Base-by-base conservation (phyloP, 2,329 filamentous ascomycete genomes). In the Westerdykella sp. region DNA sequence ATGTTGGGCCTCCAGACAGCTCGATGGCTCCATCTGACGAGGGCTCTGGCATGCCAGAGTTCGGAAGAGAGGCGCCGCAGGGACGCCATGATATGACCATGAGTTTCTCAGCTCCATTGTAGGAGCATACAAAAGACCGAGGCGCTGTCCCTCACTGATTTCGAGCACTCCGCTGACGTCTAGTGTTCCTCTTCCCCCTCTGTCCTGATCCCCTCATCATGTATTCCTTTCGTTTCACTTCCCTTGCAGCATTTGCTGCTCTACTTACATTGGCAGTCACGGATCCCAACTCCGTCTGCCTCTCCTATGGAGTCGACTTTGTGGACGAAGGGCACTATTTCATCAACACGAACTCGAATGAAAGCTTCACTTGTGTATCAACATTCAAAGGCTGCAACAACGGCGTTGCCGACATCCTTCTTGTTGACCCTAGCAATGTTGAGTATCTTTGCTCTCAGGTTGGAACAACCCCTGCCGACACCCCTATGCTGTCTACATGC, bases 351-450 rank as follows among this genome's bases (percentile, higher is more conserved):
- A 52, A 59, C 13, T 71, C 68, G 0, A 56, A 53, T 3, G 68
- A 70, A 2, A 51, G 53, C 5, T 74, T 73, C 49, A 71, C 68
- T 14, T 67, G 67, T 16, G 67, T 71, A 5, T 68, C 68, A 4
- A 65, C 70, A 35, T 74, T 73, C 45, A 52, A 65, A 39, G 69
- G 69, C 25, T 74, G 71, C 51, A 62, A 69, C 31, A 52, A 58
- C 30, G 69, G 68, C 40, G 49, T 60, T 35, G 63, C 69, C 14
- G 62, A 71, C 42, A 67, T 72, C 21, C 52, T 73, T 22, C 57
- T 74, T 12, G 63, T 73, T 10, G 66, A 69, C 18, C 68, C 69
- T 0, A 58, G 59, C 12, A 63, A 66, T 7, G 58, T 66, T 18
- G 69, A 73, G 41, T 62, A 57, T 34, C 55, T 70, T 40, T 73